Evolutionary conservation across 257 asterid genomes (phyloP), one percentile per base, ranked within the genome.

Genomic region (Ajuga chamaepitys): DNA sequence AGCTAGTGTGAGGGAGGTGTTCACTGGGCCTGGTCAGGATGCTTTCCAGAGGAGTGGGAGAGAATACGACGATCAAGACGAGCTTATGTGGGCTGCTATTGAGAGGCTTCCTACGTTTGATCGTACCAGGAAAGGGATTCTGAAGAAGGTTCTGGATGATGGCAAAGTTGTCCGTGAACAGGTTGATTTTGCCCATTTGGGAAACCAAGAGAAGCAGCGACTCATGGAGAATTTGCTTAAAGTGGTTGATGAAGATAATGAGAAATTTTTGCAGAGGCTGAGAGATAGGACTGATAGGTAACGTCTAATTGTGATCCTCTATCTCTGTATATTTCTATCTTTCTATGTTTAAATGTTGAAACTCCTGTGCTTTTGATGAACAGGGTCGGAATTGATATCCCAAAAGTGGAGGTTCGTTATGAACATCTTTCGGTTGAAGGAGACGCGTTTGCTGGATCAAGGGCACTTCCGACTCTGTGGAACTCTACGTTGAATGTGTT

Each of bases 21-120:
- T 89, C 72, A 81, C 77, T 12, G 89, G 79, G 5, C 76, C 91
- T 1, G 97, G 91, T 5, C 76, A 79, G 42, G 94, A 86, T 70
- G 88, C 82, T 14, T 89, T 86, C 59, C 82, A 79, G 57, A 80
- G 65, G 55, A 93, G 89, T 72, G 85, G 74, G 62, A 76, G 88
- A 48, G 94, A 86, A 5, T 76, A 75, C 42, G 85, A 93, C 44
- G 99, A 93, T 50, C 92, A 93, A 70, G 87, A 85, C 25, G 97
- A 89, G 83, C 88, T 93, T 3, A 81, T 75, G 79, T 93, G 99
- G 99, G 97, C 97, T 2, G 97, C 99, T 45, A 89, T 93, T 11
- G 99, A 93, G 74, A 82, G 95, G 74, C 95, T 89, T 54, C 99
- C 96, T 0, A 93, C 99, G 0, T 83, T 80, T 47, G 99, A 93